Conservation (phyloP, 2,329 filamentous ascomycete genomes). For the Chrysosporium keratinophilum region DNA sequence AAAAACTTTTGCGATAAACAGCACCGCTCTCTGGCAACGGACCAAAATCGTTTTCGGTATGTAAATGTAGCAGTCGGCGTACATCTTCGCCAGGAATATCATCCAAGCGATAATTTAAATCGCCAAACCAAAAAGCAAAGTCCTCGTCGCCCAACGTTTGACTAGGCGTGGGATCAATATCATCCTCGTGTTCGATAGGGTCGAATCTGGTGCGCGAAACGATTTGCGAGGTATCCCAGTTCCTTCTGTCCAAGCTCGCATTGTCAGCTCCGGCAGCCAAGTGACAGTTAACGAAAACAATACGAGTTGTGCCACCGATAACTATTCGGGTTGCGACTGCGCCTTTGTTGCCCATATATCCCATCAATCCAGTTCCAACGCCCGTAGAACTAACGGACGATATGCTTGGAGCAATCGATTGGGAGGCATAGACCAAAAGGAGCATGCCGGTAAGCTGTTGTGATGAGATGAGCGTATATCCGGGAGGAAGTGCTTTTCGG, state of each 20-base stretch:
- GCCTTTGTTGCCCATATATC: constrained; percentile 94
- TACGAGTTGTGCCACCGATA: constrained; percentile 75
- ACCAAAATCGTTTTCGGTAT: constrained; percentile 32
- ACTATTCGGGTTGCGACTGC: constrained; percentile 72
- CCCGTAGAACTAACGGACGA: constrained; percentile 71
- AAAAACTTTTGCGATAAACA: constrained; percentile 3
- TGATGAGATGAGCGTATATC: constrained; percentile 65
- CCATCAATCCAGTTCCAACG: constrained; percentile 80
- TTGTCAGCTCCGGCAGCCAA: constrained; percentile 78
- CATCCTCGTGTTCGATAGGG: constrained; percentile 57
- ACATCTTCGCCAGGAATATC: constrained; percentile 86
- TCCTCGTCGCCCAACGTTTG: constrained; percentile 79
- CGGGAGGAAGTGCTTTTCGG: constrained; percentile 60
- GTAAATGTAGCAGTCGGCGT: constrained; percentile 67
- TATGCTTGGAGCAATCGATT: constrained; percentile 61
- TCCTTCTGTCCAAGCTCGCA: constrained; percentile 65
- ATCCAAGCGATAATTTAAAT: constrained; percentile 87
- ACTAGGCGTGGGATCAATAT: constrained; percentile 40
- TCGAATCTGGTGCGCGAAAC: constrained; percentile 65
- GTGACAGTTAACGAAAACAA: constrained; percentile 88
- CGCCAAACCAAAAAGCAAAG: constrained; percentile 91
- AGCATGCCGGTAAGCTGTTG: constrained; percentile 82
- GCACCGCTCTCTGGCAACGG: constrained; percentile 13
- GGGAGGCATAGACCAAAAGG: constrained; percentile 74
- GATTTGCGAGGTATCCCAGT: constrained; percentile 83